Base-by-base conservation (phyloP, 2,329 filamentous ascomycete genomes). In the Pestalotiopsis sp. region DNA sequence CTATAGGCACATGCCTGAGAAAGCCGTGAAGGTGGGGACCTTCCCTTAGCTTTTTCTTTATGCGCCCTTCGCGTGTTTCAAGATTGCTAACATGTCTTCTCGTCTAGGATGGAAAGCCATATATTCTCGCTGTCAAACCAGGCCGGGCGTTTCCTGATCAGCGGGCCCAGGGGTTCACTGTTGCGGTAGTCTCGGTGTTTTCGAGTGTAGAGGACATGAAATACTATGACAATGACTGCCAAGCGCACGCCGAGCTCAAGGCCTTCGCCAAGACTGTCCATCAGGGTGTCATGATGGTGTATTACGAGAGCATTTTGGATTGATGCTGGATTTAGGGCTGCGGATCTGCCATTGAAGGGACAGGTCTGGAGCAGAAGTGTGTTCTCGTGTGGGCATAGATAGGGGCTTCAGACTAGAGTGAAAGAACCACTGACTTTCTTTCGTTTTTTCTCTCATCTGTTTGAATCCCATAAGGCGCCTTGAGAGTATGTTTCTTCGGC, bases 51-150 rank as follows among this genome's bases (percentile, higher is more conserved):
- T n/a, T n/a, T n/a, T n/a, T n/a, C n/a, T n/a, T n/a, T n/a, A n/a
- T n/a, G n/a, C n/a, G n/a, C n/a, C n/a, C n/a, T n/a, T n/a, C n/a
- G n/a, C n/a, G n/a, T n/a, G n/a, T n/a, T n/a, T n/a, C n/a, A n/a
- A n/a, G n/a, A n/a, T 23, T 66, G n/a, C 49, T 38, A n/a, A 49
- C 61, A 11, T 27, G 9, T n/a, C 23, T 27, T 27, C 27, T 27
- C 17, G 36, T 38, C 20, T 66, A 93, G 92, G 86, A 92, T 74
- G 91, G 90, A 70, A 89, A 92, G 77, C 89, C 89, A 1, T 94
- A 93, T 78, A 92, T 94, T 72, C 79, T 89, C 60, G 83, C 84
- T 68, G 82, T 88, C 72, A 71, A 82, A 79, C 89, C 87, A 17
- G 87, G 87, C n/a, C 75, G 77, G 12, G 81, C 84, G 2, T 76